phyloP scores from a whole-genome alignment of 768 basidiomycete genomes.

The Mycena vitilis region DNA sequence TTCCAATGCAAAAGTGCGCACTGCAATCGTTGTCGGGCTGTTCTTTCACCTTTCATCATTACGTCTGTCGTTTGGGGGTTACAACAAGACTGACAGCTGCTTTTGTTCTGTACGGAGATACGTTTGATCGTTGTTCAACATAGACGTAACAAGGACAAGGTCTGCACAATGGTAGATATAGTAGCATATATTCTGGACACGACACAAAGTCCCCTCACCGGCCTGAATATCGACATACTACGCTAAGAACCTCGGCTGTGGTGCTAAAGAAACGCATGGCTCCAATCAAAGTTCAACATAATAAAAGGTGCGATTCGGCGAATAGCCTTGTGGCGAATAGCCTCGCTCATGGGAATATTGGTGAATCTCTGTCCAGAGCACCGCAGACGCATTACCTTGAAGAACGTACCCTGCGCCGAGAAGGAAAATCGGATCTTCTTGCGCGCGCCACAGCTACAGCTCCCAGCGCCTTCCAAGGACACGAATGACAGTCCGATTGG shows the following conservation, averaged over 20 bases:
- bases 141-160: neutral
- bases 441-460: neutral
- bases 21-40: too few relatives aligned
- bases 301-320: neutral
- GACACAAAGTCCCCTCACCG: neutral
- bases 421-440: neutral
- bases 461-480: neutral
- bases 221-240: too few relatives aligned
- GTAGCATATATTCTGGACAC: neutral
- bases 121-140: too few relatives aligned
- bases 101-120: too few relatives aligned
- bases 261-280: neutral
- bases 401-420: neutral
- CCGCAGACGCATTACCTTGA: neutral
- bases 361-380: neutral
- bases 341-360: neutral
- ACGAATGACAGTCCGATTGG: neutral
- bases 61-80: too few relatives aligned
- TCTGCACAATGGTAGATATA: neutral
- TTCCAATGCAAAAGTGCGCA: too few relatives aligned
- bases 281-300: neutral
- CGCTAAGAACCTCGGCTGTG: neutral
- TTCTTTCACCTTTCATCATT: too few relatives aligned
- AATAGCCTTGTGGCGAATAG: constrained; percentile 1
- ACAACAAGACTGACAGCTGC: too few relatives aligned